Base-by-base conservation (phyloP, 2,329 filamentous ascomycete species). In the Curvularia sp. region DNA sequence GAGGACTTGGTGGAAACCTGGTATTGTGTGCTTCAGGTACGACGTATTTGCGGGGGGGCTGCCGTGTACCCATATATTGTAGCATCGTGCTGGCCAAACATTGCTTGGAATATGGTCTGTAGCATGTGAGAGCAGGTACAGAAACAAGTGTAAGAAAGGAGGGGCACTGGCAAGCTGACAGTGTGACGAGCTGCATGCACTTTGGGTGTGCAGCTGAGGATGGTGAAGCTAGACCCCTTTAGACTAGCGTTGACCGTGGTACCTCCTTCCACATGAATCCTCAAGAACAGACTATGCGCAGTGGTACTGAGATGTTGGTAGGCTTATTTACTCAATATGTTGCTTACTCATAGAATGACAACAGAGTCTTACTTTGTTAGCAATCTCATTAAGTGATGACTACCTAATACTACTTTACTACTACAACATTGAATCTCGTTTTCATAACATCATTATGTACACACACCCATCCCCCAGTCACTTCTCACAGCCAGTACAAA, bases 31-130 rank as follows among this genome's bases (percentile, higher is more conserved):
- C 23, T 42, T 41, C 57, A 32, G 43, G 38, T 32, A 49, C 30
- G 2, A 42, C 34, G 21, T 60, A 57, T 25, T 57, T 57, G 19
- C 53, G 57, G 1, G 57, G 53, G 13, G 49, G 30, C 25, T 60
- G 53, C 32, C 42, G 38, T 3, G 53, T 41, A 15, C 53, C 53
- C 53, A 49, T 49, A 18, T 53, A 53, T 8, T 57, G 42, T 4
- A 60, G 47, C 57, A 57, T 60, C 5, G 19, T 57, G 23, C 19
- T n/a, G n/a, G 23, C n/a, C 5, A 18, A 25, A 2, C 15, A 25
- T 25, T 34, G 18, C n/a, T n/a, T 3, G 13, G 27, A 13, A 21
- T 25, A 6, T 23, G 38, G 38, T 41, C 10, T 21, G 9, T 30
- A 18, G 23, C 13, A 30, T 12, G 2, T 13, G 15, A 25, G 2